Evolutionary conservation across 148 eudicot species (phyloP).

Genomic region (Fagopyrum tataricum): DNA sequence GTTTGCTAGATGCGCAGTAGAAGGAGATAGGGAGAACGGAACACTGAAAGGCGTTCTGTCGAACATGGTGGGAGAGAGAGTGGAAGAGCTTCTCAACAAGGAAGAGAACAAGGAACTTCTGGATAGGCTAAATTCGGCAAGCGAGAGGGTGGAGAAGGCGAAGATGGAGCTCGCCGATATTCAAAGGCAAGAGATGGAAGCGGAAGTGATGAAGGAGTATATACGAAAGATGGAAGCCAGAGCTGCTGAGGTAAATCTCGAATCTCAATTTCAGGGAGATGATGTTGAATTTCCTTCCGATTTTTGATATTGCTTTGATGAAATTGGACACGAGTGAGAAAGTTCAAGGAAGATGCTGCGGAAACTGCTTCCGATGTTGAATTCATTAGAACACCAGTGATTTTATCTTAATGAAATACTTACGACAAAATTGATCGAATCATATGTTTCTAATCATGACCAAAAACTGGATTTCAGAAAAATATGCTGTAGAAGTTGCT

Average conservation of each 20-base stretch:
- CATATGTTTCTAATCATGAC: too few species aligned
- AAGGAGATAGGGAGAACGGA: slow-evolving; percentile 13
- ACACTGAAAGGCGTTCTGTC: slow-evolving; percentile 36
- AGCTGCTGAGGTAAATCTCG: slow-evolving; percentile 52
- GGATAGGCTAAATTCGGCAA: slow-evolving; percentile 58
- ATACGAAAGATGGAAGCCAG: slow-evolving; percentile 51
- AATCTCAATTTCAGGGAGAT: not conserved
- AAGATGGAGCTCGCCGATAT: slow-evolving; percentile 63
- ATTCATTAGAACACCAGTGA: not conserved
- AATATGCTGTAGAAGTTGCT: too few species aligned
- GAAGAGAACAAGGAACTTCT: slow-evolving; percentile 70
- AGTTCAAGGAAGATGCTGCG: not conserved
- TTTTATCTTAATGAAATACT: too few species aligned
- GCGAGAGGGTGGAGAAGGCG: slow-evolving; percentile 68
- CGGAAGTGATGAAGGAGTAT: slow-evolving; percentile 48
- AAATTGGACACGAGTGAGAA: not conserved
- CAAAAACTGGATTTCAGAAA: too few species aligned
- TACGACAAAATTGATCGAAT: too few species aligned
- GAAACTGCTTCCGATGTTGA: not conserved
- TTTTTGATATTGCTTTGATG: not conserved
- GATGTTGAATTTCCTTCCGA: not conserved
- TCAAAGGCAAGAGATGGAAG: slow-evolving; percentile 63
- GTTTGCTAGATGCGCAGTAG: slow-evolving; percentile 30
- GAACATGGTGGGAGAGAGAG: slow-evolving; percentile 55
- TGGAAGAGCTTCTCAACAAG: slow-evolving; percentile 48